These are phyloP conservation scores for Eimeria maxima DNA, from an alignment of 169 alveolate genomes.

Conservation along the genomic window DNA sequence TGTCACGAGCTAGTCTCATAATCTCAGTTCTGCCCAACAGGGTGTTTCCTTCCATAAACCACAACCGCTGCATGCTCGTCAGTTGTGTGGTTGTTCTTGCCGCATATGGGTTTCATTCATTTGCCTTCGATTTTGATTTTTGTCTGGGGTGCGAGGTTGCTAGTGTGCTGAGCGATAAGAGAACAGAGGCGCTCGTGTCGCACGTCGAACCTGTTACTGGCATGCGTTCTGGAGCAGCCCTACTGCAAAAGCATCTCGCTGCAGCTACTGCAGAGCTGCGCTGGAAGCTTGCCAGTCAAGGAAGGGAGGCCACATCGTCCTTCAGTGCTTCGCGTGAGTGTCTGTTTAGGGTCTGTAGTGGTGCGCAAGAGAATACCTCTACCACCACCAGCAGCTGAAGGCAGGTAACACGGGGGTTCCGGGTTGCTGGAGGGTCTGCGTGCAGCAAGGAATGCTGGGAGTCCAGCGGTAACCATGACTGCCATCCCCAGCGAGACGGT, in stretches of 20 bases:
- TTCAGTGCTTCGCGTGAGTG: slow-evolving; percentile 24
- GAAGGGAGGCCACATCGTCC: not conserved
- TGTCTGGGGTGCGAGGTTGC: slow-evolving; percentile 58
- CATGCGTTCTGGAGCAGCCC: slow-evolving; percentile 75
- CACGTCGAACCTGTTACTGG: slow-evolving; percentile 71
- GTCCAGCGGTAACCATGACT: not conserved
- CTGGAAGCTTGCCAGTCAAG: slow-evolving; percentile 55
- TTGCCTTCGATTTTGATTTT: not conserved
- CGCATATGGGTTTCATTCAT: not conserved
- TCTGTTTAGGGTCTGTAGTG: too few species aligned
- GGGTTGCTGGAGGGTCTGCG: not conserved
- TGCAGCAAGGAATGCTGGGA: slow-evolving; percentile 1
- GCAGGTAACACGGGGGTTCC: not conserved
- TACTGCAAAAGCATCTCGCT: slow-evolving; percentile 70
- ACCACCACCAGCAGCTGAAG: not conserved
- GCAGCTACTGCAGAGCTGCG: slow-evolving; percentile 68
- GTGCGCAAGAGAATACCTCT: too few species aligned
- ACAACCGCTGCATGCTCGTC: not conserved
- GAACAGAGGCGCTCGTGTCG: slow-evolving; percentile 71
- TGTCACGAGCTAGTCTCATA: not conserved
- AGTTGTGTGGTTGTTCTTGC: not conserved
- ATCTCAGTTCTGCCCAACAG: not conserved
- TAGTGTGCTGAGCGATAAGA: slow-evolving; percentile 64
- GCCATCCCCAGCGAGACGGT: not conserved
- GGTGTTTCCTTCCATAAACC: not conserved